Evolutionary conservation across 176 grass and related monocot species (phyloP).

Genomic region (Neostapfia colusana): DNA sequence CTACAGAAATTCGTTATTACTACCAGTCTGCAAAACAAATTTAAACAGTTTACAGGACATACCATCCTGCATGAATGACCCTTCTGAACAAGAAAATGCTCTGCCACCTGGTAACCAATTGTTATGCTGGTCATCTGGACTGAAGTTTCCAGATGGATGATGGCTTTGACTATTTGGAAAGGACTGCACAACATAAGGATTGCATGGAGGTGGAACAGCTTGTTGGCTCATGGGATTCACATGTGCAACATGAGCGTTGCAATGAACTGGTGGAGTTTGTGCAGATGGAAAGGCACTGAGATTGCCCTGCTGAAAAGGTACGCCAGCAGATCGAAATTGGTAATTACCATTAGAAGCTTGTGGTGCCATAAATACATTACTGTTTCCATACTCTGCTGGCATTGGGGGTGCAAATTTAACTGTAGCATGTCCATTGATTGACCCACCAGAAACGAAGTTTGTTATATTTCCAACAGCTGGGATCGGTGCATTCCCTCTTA

Average conservation of each 20-base stretch:
- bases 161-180: slow-evolving; percentile 61
- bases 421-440: slow-evolving; percentile 55
- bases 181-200: slow-evolving; percentile 61
- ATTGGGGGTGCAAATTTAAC: slow-evolving; percentile 50
- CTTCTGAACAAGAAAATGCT: slow-evolving; percentile 54
- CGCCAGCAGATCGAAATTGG: slow-evolving; percentile 61
- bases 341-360: slow-evolving; percentile 65
- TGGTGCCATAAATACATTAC: slow-evolving; percentile 48
- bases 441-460: slow-evolving; percentile 51
- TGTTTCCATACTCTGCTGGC: slow-evolving; percentile 69
- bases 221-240: slow-evolving; percentile 59
- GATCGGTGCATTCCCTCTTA: slow-evolving; percentile 51
- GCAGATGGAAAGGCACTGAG: slow-evolving; percentile 60
- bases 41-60: slow-evolving; percentile 38
- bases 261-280: slow-evolving; percentile 52
- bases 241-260: slow-evolving; percentile 50
- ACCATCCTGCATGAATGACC: slow-evolving; percentile 55
- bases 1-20: slow-evolving; percentile 44
- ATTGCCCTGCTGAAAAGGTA: slow-evolving; percentile 67
- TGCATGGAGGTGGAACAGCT: slow-evolving; percentile 49
- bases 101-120: slow-evolving; percentile 60
- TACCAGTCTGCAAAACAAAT: slow-evolving; percentile 34
- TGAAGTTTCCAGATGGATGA: slow-evolving; percentile 59
- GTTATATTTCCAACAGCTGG: slow-evolving; percentile 53
- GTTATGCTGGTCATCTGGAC: slow-evolving; percentile 71